Evolutionary conservation across 2,329 filamentous ascomycete genomes (phyloP).

Genomic region (Anthostomella pinea): DNA sequence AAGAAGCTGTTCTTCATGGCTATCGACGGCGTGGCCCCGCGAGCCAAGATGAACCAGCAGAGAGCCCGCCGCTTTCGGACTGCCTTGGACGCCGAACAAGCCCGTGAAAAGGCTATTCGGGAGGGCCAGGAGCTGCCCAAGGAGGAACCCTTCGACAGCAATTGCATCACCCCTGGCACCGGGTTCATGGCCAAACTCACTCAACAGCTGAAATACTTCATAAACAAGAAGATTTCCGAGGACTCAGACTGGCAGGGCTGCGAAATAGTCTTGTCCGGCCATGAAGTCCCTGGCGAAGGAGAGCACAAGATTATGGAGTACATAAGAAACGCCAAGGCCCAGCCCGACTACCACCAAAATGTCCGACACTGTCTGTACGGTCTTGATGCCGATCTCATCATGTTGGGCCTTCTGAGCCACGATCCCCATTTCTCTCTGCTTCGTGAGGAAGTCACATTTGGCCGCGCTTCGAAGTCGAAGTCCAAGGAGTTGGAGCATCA

Average conservation of each 20-base stretch:
- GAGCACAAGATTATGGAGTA: slow-evolving; percentile 99
- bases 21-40: slow-evolving; percentile 93
- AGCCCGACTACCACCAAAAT: slow-evolving; percentile 88
- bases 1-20: slow-evolving; percentile 99
- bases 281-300: slow-evolving; percentile 96
- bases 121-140: slow-evolving; percentile 92
- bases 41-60: slow-evolving; percentile 99
- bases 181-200: slow-evolving; percentile 98
- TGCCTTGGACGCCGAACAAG: slow-evolving; percentile 83
- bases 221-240: slow-evolving; percentile 97
- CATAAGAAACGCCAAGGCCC: slow-evolving; percentile 94
- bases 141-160: slow-evolving; percentile 96
- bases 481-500: slow-evolving; percentile 97
- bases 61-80: slow-evolving; percentile 92
- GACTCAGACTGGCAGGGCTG: slow-evolving; percentile 97
- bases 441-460: slow-evolving; percentile 97
- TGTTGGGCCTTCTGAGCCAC: slow-evolving; percentile 94
- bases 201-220: slow-evolving; percentile 92
- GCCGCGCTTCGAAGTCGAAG: slow-evolving; percentile 80
- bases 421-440: slow-evolving; percentile 97
- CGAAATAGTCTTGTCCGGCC: slow-evolving; percentile 92
- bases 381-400: slow-evolving; percentile 95
- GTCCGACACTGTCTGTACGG: slow-evolving; percentile 96
- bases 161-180: slow-evolving; percentile 96
- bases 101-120: slow-evolving; percentile 85